Evolutionary conservation across 768 basidiomycete genomes (phyloP), one percentile per base, ranked within the genome.

Genomic region (Trametes cingulata): DNA sequence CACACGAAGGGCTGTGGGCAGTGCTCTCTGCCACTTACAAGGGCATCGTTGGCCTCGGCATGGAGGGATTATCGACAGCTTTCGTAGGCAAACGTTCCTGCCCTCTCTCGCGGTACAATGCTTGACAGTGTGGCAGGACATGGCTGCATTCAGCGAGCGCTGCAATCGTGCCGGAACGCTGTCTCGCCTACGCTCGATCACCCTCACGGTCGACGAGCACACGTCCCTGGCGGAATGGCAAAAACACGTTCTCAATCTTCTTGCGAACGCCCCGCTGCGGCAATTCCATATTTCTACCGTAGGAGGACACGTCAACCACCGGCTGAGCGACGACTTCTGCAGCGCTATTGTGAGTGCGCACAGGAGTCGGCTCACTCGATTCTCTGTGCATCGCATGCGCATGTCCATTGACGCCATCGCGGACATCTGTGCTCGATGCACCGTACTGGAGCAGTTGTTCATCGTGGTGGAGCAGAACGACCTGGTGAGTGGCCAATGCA

Each of bases 311-410:
- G 71, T 73, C 5, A 71, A 69, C 0, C 61, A 50, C 14, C 65
- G 58, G 5, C 73, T 79, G 17, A 74, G 76, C 7, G 77, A 82
- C 24, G 69, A 71, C 5, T 82, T 91, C 53, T 87, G 85, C 78
- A 63, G 63, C 10, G 67, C 72, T 3, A 70, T 93, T 3, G 75
- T 88, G 12, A 40, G 69, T 2, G 67, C 67, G 9, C 90, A 91
- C 55, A 80, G 82, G 0, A 64, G 68, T 15, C 77, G 79, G 15
- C 76, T 93, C 6, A 75, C 68, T 25, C 75, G 79, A 12, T 82
- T 92, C 62, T 86, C 85, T 13, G 78, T 90, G 2, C 83, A 90
- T 65, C 78, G 87, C 25, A 84, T 88, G 78, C 73, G 77, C 3
- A 78, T 91, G 56, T 75, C 76, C 63, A 68, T 84, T 20, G 71